Percentiles rank a stretch among this genome's conserved stretches.
Conservation (phyloP, 768 basidiomycete species). For the Tricholoma saponaceum region DNA sequence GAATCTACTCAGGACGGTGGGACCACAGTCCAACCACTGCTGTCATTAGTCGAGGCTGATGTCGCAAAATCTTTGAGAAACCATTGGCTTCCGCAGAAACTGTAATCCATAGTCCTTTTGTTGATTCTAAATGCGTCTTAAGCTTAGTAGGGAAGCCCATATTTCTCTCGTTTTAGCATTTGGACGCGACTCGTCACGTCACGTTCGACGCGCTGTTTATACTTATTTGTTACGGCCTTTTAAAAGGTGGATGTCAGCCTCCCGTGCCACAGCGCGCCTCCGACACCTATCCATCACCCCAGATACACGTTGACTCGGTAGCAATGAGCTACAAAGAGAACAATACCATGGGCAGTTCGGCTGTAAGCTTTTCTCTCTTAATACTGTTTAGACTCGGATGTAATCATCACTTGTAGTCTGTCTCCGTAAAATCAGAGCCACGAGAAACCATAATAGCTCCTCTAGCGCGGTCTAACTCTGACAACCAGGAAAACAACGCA, state of each 20-base stretch:
- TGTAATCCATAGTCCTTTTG: constrained; percentile 28
- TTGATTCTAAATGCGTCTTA: too few relatives aligned
- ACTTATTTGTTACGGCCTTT: background rate
- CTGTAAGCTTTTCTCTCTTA: constrained; percentile 3
- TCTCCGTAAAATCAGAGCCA: constrained; percentile 13
- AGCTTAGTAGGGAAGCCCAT: too few relatives aligned
- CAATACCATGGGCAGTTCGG: constrained; percentile 8
- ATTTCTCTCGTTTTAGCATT: too few relatives aligned
- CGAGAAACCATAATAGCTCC: constrained; percentile 12
- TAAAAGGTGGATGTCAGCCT: too few relatives aligned
- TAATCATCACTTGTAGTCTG: constrained; percentile 2
- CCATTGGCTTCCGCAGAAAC: constrained; percentile 66
- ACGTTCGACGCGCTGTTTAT: background rate
- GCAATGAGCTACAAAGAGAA: constrained; percentile 23
- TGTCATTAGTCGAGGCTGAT: constrained; percentile 53
- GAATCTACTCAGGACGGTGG: constrained; percentile 25
- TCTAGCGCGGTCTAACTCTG: constrained; percentile 5
- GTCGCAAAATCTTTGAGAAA: constrained; percentile 52
- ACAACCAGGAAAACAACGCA: constrained; percentile 6
- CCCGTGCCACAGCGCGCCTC: too few relatives aligned
- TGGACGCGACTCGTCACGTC: too few relatives aligned
- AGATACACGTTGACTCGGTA: background rate
- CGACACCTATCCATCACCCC: too few relatives aligned
- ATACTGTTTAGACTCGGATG: background rate
- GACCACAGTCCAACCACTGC: constrained; percentile 10